Evolutionary conservation across 108 stramenopile genomes (phyloP).

Genomic region (Schizochytrium sp.): DNA sequence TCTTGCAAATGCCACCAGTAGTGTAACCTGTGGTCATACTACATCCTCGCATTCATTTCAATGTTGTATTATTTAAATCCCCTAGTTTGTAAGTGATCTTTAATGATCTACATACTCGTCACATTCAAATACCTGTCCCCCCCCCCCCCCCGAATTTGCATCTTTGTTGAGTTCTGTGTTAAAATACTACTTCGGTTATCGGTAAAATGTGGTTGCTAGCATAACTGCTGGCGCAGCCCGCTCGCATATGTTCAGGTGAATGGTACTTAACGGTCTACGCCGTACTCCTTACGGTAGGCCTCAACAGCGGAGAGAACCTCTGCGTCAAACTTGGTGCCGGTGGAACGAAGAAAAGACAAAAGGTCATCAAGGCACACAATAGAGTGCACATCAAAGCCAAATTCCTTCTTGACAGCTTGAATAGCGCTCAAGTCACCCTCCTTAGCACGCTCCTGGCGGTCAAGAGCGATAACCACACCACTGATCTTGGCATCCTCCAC

Average conservation of each 20-base stretch:
- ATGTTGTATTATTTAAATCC: too few species aligned
- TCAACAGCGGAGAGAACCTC: constrained; percentile 2
- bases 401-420: constrained; percentile 87
- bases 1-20: too few species aligned
- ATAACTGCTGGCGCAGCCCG: background rate
- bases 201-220: background rate
- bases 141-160: too few species aligned
- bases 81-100: too few species aligned
- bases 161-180: too few species aligned
- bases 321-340: background rate
- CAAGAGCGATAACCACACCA: constrained; percentile 93
- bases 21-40: too few species aligned
- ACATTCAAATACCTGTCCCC: too few species aligned
- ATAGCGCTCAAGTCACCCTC: constrained; percentile 87
- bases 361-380: constrained; percentile 89
- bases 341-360: constrained; percentile 64
- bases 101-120: too few species aligned
- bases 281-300: constrained; percentile 56
- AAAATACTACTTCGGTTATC: too few species aligned
- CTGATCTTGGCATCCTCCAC: constrained; percentile 84
- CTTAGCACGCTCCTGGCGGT: constrained; percentile 90
- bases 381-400: constrained; percentile 86
- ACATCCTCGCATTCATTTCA: too few species aligned
- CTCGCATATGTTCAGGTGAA: background rate
- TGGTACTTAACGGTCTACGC: background rate